Evolutionary conservation across 768 basidiomycete species (phyloP).

Genomic region (Hypholoma fasciculare): DNA sequence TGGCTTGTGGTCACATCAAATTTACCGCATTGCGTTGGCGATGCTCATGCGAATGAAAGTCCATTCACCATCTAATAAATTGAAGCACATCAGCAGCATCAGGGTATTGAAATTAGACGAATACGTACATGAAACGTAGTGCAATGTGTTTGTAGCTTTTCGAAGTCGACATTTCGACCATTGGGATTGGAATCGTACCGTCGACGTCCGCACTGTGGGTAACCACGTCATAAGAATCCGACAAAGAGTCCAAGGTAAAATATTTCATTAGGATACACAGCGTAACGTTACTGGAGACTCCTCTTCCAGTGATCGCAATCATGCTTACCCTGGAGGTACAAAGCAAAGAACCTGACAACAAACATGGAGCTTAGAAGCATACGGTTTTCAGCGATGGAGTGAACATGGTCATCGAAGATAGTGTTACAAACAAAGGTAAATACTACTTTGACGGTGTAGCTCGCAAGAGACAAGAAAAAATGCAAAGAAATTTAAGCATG

Average conservation of each 20-base stretch:
- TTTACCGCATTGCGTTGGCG: too few relatives aligned
- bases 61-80: too few relatives aligned
- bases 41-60: too few relatives aligned
- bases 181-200: too few relatives aligned
- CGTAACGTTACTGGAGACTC: background rate
- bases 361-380: background rate
- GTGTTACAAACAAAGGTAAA: conserved; percentile 12
- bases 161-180: too few relatives aligned
- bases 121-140: too few relatives aligned
- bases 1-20: too few relatives aligned
- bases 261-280: conserved; percentile 1
- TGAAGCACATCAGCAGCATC: too few relatives aligned
- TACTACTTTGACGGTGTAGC: conserved; percentile 22
- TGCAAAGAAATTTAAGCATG: conserved; percentile 35
- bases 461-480: conserved; percentile 18
- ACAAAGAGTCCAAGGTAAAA: background rate
- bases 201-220: too few relatives aligned
- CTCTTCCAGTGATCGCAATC: background rate
- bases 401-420: conserved; percentile 19
- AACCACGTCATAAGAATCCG: too few relatives aligned
- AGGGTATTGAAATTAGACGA: too few relatives aligned
- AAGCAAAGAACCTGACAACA: conserved; percentile 1
- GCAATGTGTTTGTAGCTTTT: too few relatives aligned
- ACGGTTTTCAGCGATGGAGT: conserved; percentile 15
- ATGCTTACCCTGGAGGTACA: background rate